Percentiles rank a stretch among this genome's conserved stretches.
Conservation (phyloP, 2,329 filamentous ascomycete species). For the Xylaria sp. region DNA sequence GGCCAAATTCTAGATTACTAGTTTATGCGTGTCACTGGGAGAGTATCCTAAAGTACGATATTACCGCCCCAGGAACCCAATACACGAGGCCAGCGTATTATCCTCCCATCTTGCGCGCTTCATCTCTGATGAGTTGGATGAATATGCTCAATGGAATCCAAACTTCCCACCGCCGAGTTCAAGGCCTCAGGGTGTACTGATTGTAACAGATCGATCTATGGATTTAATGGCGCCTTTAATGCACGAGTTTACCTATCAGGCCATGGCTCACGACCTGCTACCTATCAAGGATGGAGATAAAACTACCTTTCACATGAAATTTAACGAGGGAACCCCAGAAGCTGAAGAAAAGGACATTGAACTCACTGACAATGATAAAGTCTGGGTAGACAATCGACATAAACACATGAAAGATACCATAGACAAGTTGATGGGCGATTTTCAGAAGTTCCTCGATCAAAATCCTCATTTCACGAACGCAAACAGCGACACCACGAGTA, state of each 20-base stretch:
- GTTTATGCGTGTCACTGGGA: constrained; percentile 89
- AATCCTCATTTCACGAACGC: constrained; percentile 92
- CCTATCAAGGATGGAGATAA: constrained; percentile 90
- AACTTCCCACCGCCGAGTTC: constrained; percentile 84
- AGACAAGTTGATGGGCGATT: constrained; percentile 90
- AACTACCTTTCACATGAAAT: constrained; percentile 80
- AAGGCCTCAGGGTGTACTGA: constrained; percentile 81
- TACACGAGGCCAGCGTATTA: constrained; percentile 88
- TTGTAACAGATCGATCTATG: constrained; percentile 93
- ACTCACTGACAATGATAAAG: constrained; percentile 87
- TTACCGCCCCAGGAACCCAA: constrained; percentile 78
- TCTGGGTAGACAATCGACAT: constrained; percentile 96
- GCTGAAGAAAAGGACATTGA: constrained; percentile 91
- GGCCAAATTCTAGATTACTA: constrained; percentile 71
- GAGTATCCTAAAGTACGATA: constrained; percentile 95
- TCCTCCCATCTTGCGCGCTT: constrained; percentile 90
- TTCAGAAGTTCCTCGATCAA: constrained; percentile 88
- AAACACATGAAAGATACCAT: constrained; percentile 98
- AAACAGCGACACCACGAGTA: constrained; percentile 73
- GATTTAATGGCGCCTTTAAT: constrained; percentile 87
- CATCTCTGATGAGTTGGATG: constrained; percentile 89
- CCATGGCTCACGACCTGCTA: constrained; percentile 94
- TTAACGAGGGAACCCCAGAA: constrained; percentile 77
- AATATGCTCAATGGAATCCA: constrained; percentile 84
- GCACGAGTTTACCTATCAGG: constrained; percentile 98